Evolutionary conservation across 1,139 yeast genomes (phyloP).

Genomic region (Yamadazyma aaseri): DNA sequence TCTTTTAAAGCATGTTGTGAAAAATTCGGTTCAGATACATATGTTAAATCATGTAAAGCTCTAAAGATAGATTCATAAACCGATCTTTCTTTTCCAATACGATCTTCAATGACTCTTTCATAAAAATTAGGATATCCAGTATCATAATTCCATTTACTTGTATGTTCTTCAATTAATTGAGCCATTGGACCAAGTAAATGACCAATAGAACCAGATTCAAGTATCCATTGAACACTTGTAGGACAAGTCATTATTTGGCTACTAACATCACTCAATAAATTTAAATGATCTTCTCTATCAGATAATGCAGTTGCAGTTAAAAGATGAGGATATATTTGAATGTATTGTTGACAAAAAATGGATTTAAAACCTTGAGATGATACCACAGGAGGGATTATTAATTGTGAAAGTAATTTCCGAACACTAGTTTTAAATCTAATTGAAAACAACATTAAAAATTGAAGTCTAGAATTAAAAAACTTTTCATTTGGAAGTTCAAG

Average conservation of each 20-base stretch:
- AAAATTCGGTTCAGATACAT: constrained; percentile 39
- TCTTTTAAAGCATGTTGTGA: constrained; percentile 20
- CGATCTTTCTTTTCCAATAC: constrained; percentile 15
- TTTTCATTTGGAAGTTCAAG: constrained; percentile 12
- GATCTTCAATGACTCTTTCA: constrained; percentile 19
- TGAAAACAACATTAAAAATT: constrained; percentile 54
- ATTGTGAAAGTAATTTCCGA: constrained; percentile 45
- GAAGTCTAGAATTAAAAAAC: constrained; percentile 44
- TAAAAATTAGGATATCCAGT: constrained; percentile 31
- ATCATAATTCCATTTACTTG: constrained; percentile 25
- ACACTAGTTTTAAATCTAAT: constrained; percentile 51
- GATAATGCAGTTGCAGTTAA: constrained; percentile 44
- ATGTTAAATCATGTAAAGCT: constrained; percentile 43
- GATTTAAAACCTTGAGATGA: constrained; percentile 46
- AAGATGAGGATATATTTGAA: constrained; percentile 55
- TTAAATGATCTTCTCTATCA: constrained; percentile 68
- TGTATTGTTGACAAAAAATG: constrained; percentile 50
- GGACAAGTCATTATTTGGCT: constrained; percentile 70
- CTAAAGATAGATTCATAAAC: constrained; percentile 31
- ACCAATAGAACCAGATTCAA: constrained; percentile 35
- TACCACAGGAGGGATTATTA: constrained; percentile 55
- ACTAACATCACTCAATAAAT: constrained; percentile 52
- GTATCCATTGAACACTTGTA: constrained; percentile 44
- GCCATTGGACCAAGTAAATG: constrained; percentile 49
- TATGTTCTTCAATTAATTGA: constrained; percentile 42